phyloP scores from a whole-genome alignment of 2,329 filamentous ascomycete species.

The Penicillium brevicompactum region DNA sequence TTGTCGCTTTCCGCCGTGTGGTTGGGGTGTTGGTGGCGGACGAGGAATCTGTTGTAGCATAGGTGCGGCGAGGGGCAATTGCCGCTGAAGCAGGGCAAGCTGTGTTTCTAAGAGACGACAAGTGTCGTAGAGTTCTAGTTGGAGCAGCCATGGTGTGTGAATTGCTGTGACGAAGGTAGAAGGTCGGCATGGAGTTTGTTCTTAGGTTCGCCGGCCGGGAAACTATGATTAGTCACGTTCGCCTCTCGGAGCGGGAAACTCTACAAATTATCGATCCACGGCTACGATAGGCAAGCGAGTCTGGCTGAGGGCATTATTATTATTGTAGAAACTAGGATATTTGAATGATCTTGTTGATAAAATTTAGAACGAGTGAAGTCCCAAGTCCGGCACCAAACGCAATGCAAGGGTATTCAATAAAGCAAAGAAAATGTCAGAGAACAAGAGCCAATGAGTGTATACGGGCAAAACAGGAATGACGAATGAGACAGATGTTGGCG shows the following conservation, averaged over 20 bases:
- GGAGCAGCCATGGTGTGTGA: constrained; percentile 36
- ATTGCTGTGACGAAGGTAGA: constrained; percentile 13
- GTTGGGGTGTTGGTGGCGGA: constrained; percentile 35
- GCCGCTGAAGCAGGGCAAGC: constrained; percentile 17
- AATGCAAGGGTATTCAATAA: constrained; percentile 28
- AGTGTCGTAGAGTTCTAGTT: constrained; percentile 33
- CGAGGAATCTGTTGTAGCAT: constrained; percentile 43
- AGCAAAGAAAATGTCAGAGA: constrained; percentile 5
- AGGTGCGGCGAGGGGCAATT: constrained; percentile 30
- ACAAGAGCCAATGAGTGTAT: constrained; percentile 4
- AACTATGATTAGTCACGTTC: constrained; percentile 7
- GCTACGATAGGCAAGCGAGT: not conserved
- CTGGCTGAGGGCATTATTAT: constrained; percentile 12
- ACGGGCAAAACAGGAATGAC: not conserved
- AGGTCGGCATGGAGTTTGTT: constrained; percentile 7
- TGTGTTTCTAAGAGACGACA: constrained; percentile 32
- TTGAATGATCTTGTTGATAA: constrained; percentile 18
- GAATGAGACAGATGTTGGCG: too few species aligned
- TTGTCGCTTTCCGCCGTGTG: constrained; percentile 59
- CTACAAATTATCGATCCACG: not conserved
- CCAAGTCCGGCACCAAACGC: constrained; percentile 15
- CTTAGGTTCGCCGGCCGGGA: constrained; percentile 5
- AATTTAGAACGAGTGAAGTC: constrained; percentile 1
- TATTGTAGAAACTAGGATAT: constrained; percentile 17
- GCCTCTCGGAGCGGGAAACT: constrained; percentile 6